A percentile compares a stretch with the other conserved stretches of the same genome.
phyloP scores from a whole-genome alignment of 495 filamentous ascomycete species.

The Astrothelium macrocarpum region DNA sequence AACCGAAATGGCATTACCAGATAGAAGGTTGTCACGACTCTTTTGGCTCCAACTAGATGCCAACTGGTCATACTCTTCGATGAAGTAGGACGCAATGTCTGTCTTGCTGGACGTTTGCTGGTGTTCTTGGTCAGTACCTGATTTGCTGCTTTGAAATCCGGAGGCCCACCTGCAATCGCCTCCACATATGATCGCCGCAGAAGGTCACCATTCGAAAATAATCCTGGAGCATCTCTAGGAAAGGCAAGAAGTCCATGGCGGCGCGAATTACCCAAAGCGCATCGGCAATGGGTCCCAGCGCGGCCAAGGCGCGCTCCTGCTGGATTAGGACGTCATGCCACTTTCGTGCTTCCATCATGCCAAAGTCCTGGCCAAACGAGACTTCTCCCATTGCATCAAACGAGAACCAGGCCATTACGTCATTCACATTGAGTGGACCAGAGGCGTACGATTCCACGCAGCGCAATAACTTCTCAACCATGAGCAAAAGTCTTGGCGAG shows the following conservation, averaged over 20 bases:
- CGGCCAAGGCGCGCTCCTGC: conserved; percentile 15
- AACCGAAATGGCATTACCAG: conserved; percentile 14
- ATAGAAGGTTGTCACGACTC: conserved; percentile 2
- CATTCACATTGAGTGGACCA: conserved; percentile 17
- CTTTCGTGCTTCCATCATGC: conserved; percentile 21
- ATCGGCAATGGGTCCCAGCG: conserved; percentile 9
- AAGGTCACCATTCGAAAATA: conserved; percentile 13
- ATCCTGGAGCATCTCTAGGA: conserved; percentile 8
- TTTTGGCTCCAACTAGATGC: not conserved
- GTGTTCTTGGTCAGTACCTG: not conserved
- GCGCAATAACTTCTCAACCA: conserved; percentile 24
- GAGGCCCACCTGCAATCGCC: conserved; percentile 14
- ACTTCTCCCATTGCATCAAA: conserved; percentile 35
- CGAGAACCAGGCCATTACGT: conserved; percentile 30
- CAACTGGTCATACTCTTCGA: conserved; percentile 13
- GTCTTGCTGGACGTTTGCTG: conserved; percentile 5
- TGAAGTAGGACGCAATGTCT: conserved; percentile 12
- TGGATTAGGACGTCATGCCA: conserved; percentile 17
- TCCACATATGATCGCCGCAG: conserved; percentile 11
- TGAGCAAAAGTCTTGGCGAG: conserved; percentile 24
- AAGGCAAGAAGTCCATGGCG: conserved; percentile 2
- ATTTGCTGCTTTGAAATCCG: not conserved
- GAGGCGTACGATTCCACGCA: conserved; percentile 18
- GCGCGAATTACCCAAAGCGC: conserved; percentile 16
- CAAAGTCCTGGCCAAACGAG: conserved; percentile 30